Evolutionary conservation across 331 rosid genomes (phyloP), one percentile per base, ranked within the genome.

Genomic region (Acacia concinna): DNA sequence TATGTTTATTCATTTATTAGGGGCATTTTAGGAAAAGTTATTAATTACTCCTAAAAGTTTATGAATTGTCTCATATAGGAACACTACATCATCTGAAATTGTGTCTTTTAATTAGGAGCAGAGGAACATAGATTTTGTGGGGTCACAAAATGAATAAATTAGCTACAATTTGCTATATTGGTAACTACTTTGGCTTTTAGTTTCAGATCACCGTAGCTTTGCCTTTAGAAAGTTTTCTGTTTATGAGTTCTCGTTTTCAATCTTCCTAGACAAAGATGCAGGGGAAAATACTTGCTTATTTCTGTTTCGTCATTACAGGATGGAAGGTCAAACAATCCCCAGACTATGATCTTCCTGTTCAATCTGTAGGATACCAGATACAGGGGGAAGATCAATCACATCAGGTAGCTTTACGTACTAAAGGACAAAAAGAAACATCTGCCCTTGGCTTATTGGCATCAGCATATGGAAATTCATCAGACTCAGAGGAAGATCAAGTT

Each of bases 401-500:
- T 28, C 68, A 80, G 81, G 82, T n/a, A 31, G 79, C 65, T 81
- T 86, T 79, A 57, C 81, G 72, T 82, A 21, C 79, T 65, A 89
- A 76, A 73, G 81, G 70, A 71, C 67, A 37, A 14, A 82, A 83
- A 25, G 83, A 81, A 69, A 81, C 81, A 74, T 86, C 94, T 23
- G 98, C 98, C 44, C 97, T 94, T 81, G 88, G 88, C 76, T 87
- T 91, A 74, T 86, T 94, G 75, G 97, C 96, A 70, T 81, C 90
- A 66, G 84, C 86, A 63, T 94, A 94, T 83, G 96, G 97, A 83
- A 85, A 89, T 80, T 88, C 93, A 17, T 93, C 98, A 6, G 98
- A 94, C 76, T 89, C 89, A 3, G 98, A 94, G 83, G 96, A 91
- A 51, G 92, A 90, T 68, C 90, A 84, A 79, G 83, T 38, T 76